Percentiles rank a stretch among this genome's conserved stretches.
Conservation (phyloP, 805 yeast genomes). For the Candida easanensis region DNA sequence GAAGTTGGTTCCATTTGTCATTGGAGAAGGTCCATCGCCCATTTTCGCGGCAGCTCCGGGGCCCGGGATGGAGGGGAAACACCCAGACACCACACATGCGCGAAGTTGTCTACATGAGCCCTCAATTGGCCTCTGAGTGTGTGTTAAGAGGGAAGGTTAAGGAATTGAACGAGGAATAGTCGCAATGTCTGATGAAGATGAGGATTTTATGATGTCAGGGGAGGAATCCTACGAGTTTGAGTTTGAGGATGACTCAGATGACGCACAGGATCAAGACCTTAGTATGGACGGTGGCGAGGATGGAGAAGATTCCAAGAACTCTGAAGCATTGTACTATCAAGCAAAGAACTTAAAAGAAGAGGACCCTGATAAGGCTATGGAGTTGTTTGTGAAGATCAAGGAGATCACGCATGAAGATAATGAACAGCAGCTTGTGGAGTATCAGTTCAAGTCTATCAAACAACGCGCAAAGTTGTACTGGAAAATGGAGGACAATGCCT, state of each 20-base stretch:
- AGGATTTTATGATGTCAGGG: constrained; percentile 29
- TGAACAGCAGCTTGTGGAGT: constrained; percentile 26
- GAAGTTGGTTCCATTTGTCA: background rate
- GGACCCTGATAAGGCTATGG: constrained; percentile 22
- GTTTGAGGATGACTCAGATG: constrained; percentile 25
- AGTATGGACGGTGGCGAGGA: constrained; percentile 13
- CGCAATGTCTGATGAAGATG: constrained; percentile 28
- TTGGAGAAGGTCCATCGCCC: too few relatives aligned
- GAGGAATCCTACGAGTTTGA: constrained; percentile 29
- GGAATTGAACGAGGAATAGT: background rate
- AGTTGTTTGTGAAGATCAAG: constrained; percentile 20
- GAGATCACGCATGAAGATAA: constrained; percentile 35
- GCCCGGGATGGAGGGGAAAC: too few relatives aligned
- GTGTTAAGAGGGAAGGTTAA: too few relatives aligned
- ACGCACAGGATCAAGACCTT: constrained; percentile 26
- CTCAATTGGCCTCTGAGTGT: too few relatives aligned
- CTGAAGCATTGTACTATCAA: constrained; percentile 28
- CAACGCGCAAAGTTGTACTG: constrained; percentile 25
- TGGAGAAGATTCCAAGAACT: constrained; percentile 27
- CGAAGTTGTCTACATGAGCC: too few relatives aligned
- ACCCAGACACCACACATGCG: too few relatives aligned
- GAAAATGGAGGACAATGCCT: constrained; percentile 16
- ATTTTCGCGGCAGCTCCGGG: too few relatives aligned
- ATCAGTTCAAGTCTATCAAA: constrained; percentile 26
- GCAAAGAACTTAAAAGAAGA: constrained; percentile 26